phyloP scores from a whole-genome alignment of 2,329 filamentous ascomycete genomes.

The Penicillium hesseltinei region DNA sequence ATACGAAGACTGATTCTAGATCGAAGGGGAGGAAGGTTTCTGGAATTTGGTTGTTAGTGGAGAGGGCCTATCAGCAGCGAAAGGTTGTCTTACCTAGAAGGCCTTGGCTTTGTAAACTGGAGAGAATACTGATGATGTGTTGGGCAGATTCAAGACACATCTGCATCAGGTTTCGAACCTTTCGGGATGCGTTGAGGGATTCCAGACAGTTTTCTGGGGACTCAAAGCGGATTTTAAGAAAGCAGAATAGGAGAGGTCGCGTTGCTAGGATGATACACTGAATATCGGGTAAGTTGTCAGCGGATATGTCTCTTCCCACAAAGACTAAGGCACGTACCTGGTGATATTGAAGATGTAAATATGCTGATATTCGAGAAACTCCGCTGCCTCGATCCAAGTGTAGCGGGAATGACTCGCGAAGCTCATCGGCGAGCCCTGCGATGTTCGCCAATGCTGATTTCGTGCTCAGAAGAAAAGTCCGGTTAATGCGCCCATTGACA shows the following conservation, averaged over 20 bases:
- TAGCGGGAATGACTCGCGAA: slow-evolving; percentile 39
- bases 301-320: neutral
- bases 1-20: slow-evolving; percentile 47
- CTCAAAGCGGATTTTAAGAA: slow-evolving; percentile 39
- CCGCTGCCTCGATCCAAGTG: slow-evolving; percentile 40
- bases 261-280: slow-evolving; percentile 45
- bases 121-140: slow-evolving; percentile 46
- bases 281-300: neutral
- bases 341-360: slow-evolving; percentile 42
- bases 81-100: slow-evolving; percentile 44
- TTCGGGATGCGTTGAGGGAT: slow-evolving; percentile 37
- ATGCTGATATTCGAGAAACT: slow-evolving; percentile 44
- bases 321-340: slow-evolving; percentile 31
- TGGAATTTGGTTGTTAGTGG: slow-evolving; percentile 18
- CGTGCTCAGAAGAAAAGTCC: slow-evolving; percentile 39
- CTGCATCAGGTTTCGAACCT: slow-evolving; percentile 39
- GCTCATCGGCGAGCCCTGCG: slow-evolving; percentile 42
- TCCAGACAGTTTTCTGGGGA: slow-evolving; percentile 28
- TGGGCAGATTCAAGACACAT: slow-evolving; percentile 47
- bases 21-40: slow-evolving; percentile 53
- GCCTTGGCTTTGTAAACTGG: slow-evolving; percentile 46
- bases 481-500: slow-evolving; percentile 36
- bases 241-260: slow-evolving; percentile 46
- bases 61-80: rapidly evolving
- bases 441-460: slow-evolving; percentile 42